These are phyloP conservation scores for Ophiostoma ulmi DNA, from an alignment of 2,329 filamentous ascomycete species.

Conservation along the genomic window DNA sequence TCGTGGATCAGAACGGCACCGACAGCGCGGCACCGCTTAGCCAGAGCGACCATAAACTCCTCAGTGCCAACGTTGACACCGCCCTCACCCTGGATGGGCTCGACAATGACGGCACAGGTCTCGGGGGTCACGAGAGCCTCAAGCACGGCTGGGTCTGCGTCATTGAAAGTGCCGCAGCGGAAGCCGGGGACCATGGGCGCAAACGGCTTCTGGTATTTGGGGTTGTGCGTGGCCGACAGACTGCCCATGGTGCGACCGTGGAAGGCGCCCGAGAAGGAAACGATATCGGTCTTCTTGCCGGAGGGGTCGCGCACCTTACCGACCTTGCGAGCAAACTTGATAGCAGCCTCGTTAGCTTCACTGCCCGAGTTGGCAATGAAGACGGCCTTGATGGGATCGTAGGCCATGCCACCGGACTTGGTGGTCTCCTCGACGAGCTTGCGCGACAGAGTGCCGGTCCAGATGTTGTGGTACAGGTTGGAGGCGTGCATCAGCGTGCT, in stretches of 20 bases:
- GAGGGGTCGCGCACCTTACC: conserved; percentile 70
- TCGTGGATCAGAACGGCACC: conserved; percentile 89
- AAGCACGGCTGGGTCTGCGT: conserved; percentile 69
- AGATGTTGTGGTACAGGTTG: conserved; percentile 95
- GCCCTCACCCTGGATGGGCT: conserved; percentile 96
- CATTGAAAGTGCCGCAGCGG: conserved; percentile 79
- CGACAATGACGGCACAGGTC: conserved; percentile 91
- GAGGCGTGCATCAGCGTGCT: conserved; percentile 83
- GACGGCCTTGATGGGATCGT: conserved; percentile 55
- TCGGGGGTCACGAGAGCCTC: conserved; percentile 70
- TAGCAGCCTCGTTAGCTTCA: conserved; percentile 94
- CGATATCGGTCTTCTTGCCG: conserved; percentile 72
- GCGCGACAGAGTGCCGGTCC: conserved; percentile 85
- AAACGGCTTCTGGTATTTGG: conserved; percentile 95
- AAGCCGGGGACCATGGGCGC: conserved; percentile 94
- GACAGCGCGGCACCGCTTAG: conserved; percentile 75
- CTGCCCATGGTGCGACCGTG: conserved; percentile 95
- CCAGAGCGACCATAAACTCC: conserved; percentile 80
- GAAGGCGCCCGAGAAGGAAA: conserved; percentile 89
- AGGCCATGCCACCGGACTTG: conserved; percentile 72
- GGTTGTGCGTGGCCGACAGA: conserved; percentile 92
- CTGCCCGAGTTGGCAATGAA: conserved; percentile 96
- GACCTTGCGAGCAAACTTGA: conserved; percentile 93
- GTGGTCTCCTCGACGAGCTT: conserved; percentile 76
- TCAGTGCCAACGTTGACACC: conserved; percentile 79